phyloP scores from a whole-genome alignment of 305 asterid species.

The Rubia occidens region DNA sequence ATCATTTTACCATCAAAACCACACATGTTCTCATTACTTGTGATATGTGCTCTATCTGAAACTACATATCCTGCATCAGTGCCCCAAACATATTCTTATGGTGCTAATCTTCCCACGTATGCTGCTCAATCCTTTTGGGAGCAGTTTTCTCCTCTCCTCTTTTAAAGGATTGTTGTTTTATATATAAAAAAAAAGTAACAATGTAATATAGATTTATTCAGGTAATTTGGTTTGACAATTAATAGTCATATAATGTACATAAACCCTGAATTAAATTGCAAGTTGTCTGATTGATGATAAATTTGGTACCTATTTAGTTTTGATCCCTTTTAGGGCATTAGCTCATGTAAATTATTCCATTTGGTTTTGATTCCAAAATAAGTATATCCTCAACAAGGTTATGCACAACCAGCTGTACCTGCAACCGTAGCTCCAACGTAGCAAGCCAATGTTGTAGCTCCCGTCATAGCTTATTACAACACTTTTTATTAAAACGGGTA shows the following conservation, averaged over 20 bases:
- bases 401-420: conserved; percentile 52
- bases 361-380: conserved; percentile 18
- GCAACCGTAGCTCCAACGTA: conserved; percentile 51
- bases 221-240: not conserved
- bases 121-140: conserved; percentile 39
- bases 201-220: not conserved
- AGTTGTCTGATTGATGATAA: not conserved
- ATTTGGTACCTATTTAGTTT: not conserved
- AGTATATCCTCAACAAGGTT: conserved; percentile 58
- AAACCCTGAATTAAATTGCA: not conserved
- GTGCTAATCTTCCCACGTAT: conserved; percentile 69
- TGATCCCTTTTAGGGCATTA: not conserved
- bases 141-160: not conserved
- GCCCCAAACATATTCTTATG: conserved; percentile 67
- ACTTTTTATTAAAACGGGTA: conserved; percentile 45
- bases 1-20: not conserved
- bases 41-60: not conserved
- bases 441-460: conserved; percentile 52
- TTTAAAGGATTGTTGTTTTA: not conserved
- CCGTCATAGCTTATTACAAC: conserved; percentile 47
- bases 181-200: not conserved
- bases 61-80: conserved; percentile 53
- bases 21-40: not conserved
- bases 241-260: not conserved
- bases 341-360: not conserved